These are phyloP conservation scores for Thelephora ganbajun DNA, from an alignment of 768 basidiomycete genomes.

Conservation along the genomic window DNA sequence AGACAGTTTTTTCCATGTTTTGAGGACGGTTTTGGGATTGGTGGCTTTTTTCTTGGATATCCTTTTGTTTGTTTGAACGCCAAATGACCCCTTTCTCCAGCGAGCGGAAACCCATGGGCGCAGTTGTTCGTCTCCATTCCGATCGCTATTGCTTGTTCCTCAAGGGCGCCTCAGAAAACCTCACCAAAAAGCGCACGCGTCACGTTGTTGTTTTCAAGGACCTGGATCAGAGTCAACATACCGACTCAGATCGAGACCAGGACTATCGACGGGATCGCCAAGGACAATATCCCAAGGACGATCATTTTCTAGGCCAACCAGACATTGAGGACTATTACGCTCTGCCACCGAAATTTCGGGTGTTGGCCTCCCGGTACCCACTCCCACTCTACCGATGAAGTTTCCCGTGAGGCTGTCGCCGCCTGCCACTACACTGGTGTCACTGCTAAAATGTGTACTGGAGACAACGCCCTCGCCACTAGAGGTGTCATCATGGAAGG, in stretches of 20 bases:
- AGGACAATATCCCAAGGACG: conserved; percentile 78
- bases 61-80: conserved; percentile 7
- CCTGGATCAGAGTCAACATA: conserved; percentile 9
- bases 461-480: conserved; percentile 81
- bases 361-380: conserved; percentile 63
- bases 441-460: conserved; percentile 97
- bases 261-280: conserved; percentile 49
- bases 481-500: conserved; percentile 99
- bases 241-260: conserved; percentile 22
- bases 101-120: too few relatives aligned
- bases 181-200: conserved; percentile 21
- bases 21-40: too few relatives aligned
- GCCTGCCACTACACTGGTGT: too few relatives aligned
- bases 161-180: too few relatives aligned
- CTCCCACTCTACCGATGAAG: not conserved
- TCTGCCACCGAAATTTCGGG: conserved; percentile 83
- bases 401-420: conserved; percentile 19
- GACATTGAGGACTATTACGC: conserved; percentile 82
- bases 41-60: too few relatives aligned
- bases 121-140: conserved; percentile 22
- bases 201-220: conserved; percentile 13
- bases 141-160: conserved; percentile 25
- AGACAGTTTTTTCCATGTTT: too few relatives aligned
- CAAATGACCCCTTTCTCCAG: too few relatives aligned
- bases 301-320: conserved; percentile 99